Evolutionary conservation across 306 rosid species (phyloP).

Genomic region (Acacia acuminata): DNA sequence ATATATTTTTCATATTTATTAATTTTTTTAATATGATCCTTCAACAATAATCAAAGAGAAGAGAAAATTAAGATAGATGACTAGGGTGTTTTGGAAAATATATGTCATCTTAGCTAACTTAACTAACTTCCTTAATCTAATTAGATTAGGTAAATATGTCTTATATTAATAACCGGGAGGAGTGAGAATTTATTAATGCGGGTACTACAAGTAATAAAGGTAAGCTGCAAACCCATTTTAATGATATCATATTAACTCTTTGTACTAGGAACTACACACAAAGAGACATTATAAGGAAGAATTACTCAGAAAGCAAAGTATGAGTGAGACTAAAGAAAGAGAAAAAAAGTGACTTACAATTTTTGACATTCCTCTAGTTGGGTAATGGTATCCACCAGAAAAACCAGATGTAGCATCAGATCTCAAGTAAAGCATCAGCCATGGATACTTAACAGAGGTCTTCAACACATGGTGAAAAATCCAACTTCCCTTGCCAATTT

Average conservation of each 20-base stretch:
- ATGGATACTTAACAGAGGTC: conserved; percentile 55
- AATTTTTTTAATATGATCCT: no score
- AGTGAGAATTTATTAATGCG: not conserved
- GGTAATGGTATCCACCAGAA: conserved; percentile 64
- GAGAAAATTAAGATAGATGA: no score
- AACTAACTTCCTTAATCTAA: no score
- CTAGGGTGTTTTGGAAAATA: no score
- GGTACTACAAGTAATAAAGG: not conserved
- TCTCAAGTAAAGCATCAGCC: conserved; percentile 67
- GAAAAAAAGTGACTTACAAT: conserved; percentile 45
- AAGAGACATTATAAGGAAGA: not conserved
- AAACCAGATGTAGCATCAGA: conserved; percentile 55
- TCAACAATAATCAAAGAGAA: no score
- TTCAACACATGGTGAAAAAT: conserved; percentile 47
- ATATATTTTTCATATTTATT: no score
- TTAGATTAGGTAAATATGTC: no score
- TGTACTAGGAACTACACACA: not conserved
- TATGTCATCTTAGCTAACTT: no score
- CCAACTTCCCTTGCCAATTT: conserved; percentile 56
- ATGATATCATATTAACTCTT: not conserved
- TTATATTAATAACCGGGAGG: no score
- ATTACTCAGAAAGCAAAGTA: not conserved
- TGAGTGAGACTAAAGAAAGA: not conserved
- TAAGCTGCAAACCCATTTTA: not conserved
- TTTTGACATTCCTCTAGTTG: conserved; percentile 56